Evolutionary conservation across 208 protist genomes (phyloP).

Genomic region (Phytomonas sp.): DNA sequence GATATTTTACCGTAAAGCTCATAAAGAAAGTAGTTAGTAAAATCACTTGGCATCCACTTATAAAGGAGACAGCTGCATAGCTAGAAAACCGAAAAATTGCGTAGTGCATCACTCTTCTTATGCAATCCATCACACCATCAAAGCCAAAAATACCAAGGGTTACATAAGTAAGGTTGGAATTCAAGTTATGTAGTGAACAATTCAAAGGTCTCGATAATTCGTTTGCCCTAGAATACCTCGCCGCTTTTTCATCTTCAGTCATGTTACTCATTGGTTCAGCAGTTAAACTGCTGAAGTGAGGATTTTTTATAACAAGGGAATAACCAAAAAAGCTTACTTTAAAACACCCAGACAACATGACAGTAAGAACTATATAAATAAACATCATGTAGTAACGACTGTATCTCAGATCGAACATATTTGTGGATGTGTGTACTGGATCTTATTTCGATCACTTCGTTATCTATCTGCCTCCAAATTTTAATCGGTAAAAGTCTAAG

Average conservation of each 20-base stretch:
- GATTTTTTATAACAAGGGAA: neutral
- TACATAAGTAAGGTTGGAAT: neutral
- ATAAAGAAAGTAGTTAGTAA: conserved; percentile 1
- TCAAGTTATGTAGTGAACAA: neutral
- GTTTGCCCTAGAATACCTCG: neutral
- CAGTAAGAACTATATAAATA: neutral
- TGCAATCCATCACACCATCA: neutral
- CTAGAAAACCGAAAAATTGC: neutral
- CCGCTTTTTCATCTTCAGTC: neutral
- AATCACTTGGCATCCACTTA: neutral
- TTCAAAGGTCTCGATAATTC: neutral
- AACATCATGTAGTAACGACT: neutral
- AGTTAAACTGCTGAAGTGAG: neutral
- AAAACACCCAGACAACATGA: neutral
- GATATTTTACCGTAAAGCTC: neutral
- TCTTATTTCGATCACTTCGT: neutral
- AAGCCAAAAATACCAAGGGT: neutral
- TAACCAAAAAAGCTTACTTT: neutral
- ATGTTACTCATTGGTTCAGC: neutral
- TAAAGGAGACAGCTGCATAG: neutral
- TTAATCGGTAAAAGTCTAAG: neutral
- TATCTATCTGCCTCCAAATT: neutral
- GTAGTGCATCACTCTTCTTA: neutral
- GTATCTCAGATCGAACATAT: neutral
- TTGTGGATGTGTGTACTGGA: neutral